Conservation (phyloP, 768 basidiomycete genomes). For the Omphalotus guepiniiformis region DNA sequence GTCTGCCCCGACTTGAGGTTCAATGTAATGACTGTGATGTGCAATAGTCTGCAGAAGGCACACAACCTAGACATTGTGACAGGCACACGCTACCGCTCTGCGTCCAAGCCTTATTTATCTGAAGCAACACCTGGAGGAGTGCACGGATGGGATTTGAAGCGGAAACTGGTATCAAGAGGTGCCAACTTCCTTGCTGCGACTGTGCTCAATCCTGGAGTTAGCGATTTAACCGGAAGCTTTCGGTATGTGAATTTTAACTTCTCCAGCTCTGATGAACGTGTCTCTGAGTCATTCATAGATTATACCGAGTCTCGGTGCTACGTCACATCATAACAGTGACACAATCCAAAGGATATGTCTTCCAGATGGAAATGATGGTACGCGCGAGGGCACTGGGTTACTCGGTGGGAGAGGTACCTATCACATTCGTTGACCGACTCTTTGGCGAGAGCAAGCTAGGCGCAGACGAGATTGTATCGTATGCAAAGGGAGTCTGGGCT, state of each 20-base stretch:
- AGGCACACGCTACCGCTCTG: slow-evolving; percentile 79
- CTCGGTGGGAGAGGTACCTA: slow-evolving; percentile 85
- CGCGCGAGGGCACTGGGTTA: slow-evolving; percentile 81
- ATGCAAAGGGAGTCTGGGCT: slow-evolving; percentile 80
- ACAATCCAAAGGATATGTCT: slow-evolving; percentile 87
- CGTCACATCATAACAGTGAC: slow-evolving; percentile 81
- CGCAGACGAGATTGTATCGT: slow-evolving; percentile 82
- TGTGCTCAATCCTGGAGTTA: slow-evolving; percentile 79
- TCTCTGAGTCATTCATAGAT: slow-evolving; percentile 30
- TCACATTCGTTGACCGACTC: slow-evolving; percentile 92
- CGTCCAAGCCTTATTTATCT: slow-evolving; percentile 49
- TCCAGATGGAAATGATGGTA: slow-evolving; percentile 99
- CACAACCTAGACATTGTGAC: slow-evolving; percentile 92
- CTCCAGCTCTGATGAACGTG: not conserved
- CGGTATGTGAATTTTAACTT: slow-evolving; percentile 43
- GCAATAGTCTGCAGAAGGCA: slow-evolving; percentile 73
- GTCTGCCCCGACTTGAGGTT: too few relatives aligned
- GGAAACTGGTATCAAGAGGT: slow-evolving; percentile 83
- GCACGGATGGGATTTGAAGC: slow-evolving; percentile 88
- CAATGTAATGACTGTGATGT: too few relatives aligned
- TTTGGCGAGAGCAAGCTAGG: slow-evolving; percentile 93
- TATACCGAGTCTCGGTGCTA: slow-evolving; percentile 75
- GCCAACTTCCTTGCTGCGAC: slow-evolving; percentile 91
- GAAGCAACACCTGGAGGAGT: slow-evolving; percentile 79
- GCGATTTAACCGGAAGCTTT: slow-evolving; percentile 89